Conservation (phyloP, 2,329 filamentous ascomycete genomes). For the Colletotrichum sp. region DNA sequence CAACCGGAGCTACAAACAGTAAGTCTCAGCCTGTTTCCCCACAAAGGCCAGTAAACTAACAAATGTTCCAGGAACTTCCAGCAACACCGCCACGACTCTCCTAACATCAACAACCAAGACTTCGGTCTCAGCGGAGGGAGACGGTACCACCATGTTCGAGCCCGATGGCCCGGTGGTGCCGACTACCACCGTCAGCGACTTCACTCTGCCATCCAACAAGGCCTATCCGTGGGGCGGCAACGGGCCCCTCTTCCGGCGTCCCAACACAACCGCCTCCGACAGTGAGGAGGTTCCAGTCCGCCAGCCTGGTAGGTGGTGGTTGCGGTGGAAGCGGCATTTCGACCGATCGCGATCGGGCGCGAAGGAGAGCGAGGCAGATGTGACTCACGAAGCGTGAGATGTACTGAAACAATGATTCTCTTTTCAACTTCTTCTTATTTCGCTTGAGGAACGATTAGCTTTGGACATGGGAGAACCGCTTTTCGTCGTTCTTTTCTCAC, state of each 20-base stretch:
- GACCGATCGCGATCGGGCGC: not conserved
- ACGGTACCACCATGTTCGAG: not conserved
- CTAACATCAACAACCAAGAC: conserved; percentile 12
- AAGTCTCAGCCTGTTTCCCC: not conserved
- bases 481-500: not conserved
- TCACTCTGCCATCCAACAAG: conserved; percentile 30
- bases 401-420: not conserved
- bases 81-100: not conserved
- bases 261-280: conserved; percentile 29
- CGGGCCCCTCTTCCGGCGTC: conserved; percentile 39
- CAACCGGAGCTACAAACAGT: not conserved
- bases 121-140: not conserved
- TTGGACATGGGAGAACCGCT: not conserved
- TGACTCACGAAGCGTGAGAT: not conserved
- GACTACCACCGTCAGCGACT: conserved; percentile 9
- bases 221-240: conserved; percentile 42
- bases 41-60: not conserved
- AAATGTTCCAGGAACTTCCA: not conserved
- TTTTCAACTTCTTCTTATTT: not conserved
- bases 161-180: not conserved
- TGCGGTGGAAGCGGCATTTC: conserved; percentile 2
- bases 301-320: not conserved
- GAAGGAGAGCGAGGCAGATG: not conserved
- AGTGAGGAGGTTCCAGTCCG: not conserved
- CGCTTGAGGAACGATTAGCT: not conserved